These are phyloP conservation scores for Xanthoconium stramineum DNA, from an alignment of 768 basidiomycete genomes.

Conservation along the genomic window DNA sequence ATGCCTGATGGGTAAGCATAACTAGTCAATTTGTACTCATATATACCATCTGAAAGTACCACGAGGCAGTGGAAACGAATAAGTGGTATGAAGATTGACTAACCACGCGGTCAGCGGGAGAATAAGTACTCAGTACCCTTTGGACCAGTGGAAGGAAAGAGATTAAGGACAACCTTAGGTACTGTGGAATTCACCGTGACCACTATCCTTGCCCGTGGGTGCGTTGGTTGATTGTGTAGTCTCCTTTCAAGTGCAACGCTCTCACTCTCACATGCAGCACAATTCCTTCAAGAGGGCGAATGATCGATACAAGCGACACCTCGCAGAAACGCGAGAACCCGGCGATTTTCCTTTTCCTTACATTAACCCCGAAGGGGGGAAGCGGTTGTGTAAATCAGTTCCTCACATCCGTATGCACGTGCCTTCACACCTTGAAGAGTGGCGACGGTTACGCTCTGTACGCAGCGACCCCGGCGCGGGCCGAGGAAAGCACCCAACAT, in stretches of 20 bases:
- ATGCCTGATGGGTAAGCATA: constrained; percentile 13
- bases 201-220: constrained; percentile 8
- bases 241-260: background rate
- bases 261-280: background rate
- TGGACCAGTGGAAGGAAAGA: background rate
- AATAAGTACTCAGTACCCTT: constrained; percentile 14
- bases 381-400: constrained; percentile 6
- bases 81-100: constrained; percentile 18
- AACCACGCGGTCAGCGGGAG: constrained; percentile 1
- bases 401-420: background rate
- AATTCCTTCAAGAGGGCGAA: constrained; percentile 1
- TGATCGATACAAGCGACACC: constrained; percentile 9
- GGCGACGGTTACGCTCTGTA: constrained; percentile 11
- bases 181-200: constrained; percentile 7
- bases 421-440: background rate
- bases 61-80: constrained; percentile 2
- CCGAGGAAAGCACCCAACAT: constrained; percentile 1
- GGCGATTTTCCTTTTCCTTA: constrained; percentile 7
- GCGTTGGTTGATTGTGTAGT: background rate
- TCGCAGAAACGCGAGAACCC: background rate
- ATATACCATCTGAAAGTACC: constrained; percentile 11
- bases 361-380: background rate
- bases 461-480: background rate
- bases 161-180: background rate
- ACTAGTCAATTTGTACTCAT: background rate